These are phyloP conservation scores for Aspergillus amoenus DNA, from an alignment of 2,329 filamentous ascomycete genomes.

Conservation along the genomic window DNA sequence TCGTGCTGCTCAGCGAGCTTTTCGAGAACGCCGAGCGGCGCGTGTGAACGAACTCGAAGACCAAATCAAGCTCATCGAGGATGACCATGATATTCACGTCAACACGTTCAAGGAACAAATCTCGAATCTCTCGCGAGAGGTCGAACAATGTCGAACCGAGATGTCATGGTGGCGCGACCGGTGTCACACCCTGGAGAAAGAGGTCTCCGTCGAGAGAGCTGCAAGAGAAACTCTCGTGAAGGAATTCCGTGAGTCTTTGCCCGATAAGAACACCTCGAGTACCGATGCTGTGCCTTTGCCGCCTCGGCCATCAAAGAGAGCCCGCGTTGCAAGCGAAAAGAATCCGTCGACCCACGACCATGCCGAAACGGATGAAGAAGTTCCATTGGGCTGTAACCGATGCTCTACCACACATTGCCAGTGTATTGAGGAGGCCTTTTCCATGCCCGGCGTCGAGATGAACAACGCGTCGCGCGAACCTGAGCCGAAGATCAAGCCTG, in stretches of 20 bases:
- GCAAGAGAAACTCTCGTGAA: constrained; percentile 45
- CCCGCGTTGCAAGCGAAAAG: constrained; percentile 6
- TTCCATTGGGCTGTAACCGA: constrained; percentile 61
- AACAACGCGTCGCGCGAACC: constrained; percentile 53
- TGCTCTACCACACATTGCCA: constrained; percentile 66
- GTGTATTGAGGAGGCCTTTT: constrained; percentile 57
- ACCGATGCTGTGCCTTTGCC: constrained; percentile 41
- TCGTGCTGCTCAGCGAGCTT: constrained; percentile 84
- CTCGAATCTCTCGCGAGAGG: constrained; percentile 59
- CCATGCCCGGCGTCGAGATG: constrained; percentile 43
- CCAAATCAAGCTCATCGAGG: constrained; percentile 49
- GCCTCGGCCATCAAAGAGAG: constrained; percentile 1
- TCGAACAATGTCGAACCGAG: constrained; percentile 62
- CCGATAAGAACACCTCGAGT: constrained; percentile 20
- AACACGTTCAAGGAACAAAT: constrained; percentile 57
- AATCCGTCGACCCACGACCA: constrained; percentile 16
- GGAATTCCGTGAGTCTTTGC: constrained; percentile 38
- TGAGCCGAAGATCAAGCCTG: constrained; percentile 47
- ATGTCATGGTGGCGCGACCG: constrained; percentile 49
- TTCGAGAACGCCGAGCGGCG: constrained; percentile 81
- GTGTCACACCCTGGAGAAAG: constrained; percentile 62
- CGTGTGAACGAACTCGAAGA: constrained; percentile 70
- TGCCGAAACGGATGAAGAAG: constrained; percentile 28
- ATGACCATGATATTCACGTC: constrained; percentile 45
- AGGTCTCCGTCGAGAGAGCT: constrained; percentile 51